Evolutionary conservation across 1,284 basidiomycete genomes (phyloP).

Genomic region (Austroboletus olivaceoglutinosus): DNA sequence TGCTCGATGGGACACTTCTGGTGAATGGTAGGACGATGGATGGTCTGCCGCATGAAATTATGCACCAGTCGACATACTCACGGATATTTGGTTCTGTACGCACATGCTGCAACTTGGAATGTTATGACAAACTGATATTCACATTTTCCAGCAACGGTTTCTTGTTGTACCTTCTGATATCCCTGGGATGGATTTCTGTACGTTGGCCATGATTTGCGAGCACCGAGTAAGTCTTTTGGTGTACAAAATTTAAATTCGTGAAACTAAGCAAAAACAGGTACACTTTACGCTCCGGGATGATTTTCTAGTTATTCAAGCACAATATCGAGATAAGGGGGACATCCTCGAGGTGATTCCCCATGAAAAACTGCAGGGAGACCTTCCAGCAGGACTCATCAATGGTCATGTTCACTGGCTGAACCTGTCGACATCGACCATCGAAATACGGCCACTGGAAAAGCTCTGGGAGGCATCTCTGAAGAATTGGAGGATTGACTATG

Average conservation of each 20-base stretch:
- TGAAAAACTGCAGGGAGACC: constrained; percentile 32
- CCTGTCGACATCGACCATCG: constrained; percentile 29
- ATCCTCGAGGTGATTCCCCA: constrained; percentile 41
- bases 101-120: neutral
- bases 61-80: constrained; percentile 33
- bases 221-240: constrained; percentile 18
- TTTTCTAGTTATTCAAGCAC: constrained; percentile 34
- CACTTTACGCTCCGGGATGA: constrained; percentile 29
- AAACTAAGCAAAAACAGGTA: constrained; percentile 22
- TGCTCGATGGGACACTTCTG: neutral
- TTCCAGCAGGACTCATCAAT: constrained; percentile 37
- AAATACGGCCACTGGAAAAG: constrained; percentile 36
- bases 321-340: neutral
- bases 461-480: constrained; percentile 23
- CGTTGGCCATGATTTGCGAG: constrained; percentile 23
- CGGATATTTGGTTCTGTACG: constrained; percentile 35
- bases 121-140: neutral
- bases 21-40: constrained; percentile 36
- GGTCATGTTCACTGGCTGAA: constrained; percentile 43
- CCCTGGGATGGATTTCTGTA: constrained; percentile 37
- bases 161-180: constrained; percentile 37
- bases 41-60: constrained; percentile 37
- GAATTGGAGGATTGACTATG: constrained; percentile 22
- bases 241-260: no score
- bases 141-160: constrained; percentile 30